phyloP scores from a whole-genome alignment of 768 basidiomycete genomes.

The Lyophyllum atratum region DNA sequence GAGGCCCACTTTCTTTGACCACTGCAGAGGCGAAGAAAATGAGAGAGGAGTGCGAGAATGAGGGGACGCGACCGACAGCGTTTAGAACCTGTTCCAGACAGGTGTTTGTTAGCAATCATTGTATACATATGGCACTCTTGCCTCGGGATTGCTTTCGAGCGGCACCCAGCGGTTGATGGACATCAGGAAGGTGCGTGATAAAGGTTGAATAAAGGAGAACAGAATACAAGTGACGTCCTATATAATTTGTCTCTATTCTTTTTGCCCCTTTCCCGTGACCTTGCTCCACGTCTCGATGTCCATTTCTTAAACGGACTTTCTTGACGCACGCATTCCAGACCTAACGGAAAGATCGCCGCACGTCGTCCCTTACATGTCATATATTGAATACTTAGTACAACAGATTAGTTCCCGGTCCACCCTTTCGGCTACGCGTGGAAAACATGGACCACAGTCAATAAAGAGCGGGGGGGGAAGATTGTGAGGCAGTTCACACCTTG shows the following conservation, averaged over 20 bases:
- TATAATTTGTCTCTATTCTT: no score
- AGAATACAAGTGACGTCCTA: no score
- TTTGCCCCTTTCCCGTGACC: no score
- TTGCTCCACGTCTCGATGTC: no score
- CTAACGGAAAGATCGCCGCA: no score
- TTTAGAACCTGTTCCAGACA: slow-evolving; percentile 45
- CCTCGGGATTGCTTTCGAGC: slow-evolving; percentile 71
- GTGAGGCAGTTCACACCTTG: slow-evolving; percentile 49
- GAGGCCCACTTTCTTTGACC: slow-evolving; percentile 72
- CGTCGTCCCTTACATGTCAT: no score
- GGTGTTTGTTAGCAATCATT: neutral
- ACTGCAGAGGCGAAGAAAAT: slow-evolving; percentile 38
- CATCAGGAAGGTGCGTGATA: neutral
- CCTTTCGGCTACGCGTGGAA: slow-evolving; percentile 17
- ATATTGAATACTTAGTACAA: neutral
- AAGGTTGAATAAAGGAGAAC: neutral
- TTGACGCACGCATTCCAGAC: no score
- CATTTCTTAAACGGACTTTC: no score
- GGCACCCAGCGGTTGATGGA: slow-evolving; percentile 63
- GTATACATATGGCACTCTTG: slow-evolving; percentile 9
- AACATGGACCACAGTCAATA: neutral
- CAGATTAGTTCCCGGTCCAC: slow-evolving; percentile 17
- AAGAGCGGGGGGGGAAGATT: no score
- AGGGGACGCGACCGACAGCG: slow-evolving; percentile 30
- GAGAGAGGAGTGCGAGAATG: neutral